These are phyloP conservation scores for Trichophyton benhamiae DNA, from an alignment of 2,329 filamentous ascomycete genomes.

Conservation along the genomic window DNA sequence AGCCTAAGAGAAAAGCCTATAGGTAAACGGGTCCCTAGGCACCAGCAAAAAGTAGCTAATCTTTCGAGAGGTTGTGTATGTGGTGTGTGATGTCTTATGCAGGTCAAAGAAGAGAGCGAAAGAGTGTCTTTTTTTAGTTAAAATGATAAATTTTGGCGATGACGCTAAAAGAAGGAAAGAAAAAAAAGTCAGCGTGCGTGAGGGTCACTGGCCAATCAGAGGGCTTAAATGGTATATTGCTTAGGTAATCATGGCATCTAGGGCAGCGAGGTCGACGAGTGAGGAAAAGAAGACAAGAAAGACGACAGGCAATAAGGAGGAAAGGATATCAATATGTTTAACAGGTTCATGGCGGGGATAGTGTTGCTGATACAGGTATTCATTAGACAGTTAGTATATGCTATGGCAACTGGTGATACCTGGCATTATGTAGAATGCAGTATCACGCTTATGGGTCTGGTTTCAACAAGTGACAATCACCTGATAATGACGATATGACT, in stretches of 20 bases:
- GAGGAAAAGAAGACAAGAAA: background rate
- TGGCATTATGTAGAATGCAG: too few relatives aligned
- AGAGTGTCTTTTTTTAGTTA: conserved; percentile 9
- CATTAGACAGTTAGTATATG: too few relatives aligned
- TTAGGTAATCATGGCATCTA: background rate
- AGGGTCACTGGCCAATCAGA: conserved; percentile 8
- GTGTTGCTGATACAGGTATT: too few relatives aligned
- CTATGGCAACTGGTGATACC: too few relatives aligned
- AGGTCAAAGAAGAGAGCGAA: conserved; percentile 11
- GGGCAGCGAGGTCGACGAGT: background rate
- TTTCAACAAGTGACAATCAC: too few relatives aligned
- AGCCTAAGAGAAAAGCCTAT: conserved; percentile 16
- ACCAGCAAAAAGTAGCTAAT: conserved; percentile 11
- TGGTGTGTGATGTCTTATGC: conserved; percentile 7
- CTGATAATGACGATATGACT: too few relatives aligned
- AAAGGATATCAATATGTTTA: background rate
- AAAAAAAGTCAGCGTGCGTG: conserved; percentile 12
- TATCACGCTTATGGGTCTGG: too few relatives aligned
- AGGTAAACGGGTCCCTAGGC: conserved; percentile 17
- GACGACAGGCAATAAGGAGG: background rate
- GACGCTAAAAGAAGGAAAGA: conserved; percentile 12
- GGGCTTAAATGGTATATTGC: background rate
- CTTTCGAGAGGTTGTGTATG: conserved; percentile 13
- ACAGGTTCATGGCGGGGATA: background rate
- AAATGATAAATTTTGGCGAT: conserved; percentile 16